Evolutionary conservation across 768 basidiomycete genomes (phyloP), one percentile per base, ranked within the genome.

Genomic region (Nidularia pulvinata): DNA sequence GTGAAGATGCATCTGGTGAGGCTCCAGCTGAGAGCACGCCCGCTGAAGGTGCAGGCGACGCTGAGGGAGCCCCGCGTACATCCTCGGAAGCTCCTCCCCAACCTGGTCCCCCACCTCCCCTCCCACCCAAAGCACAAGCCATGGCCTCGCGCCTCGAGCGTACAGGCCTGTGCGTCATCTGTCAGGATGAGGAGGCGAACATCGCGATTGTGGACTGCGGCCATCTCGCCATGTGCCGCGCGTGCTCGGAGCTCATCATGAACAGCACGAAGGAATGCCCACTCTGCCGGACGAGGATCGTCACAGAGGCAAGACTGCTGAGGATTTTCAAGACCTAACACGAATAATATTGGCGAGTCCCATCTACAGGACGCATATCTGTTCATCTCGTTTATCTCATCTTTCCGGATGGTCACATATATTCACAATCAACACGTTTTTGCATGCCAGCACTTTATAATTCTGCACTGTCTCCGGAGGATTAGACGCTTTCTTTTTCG

Each of bases 151-250:
- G 74, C 37, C 64, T 80, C 10, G 90, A 92, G 56, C 80, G 86
- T 22, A 80, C 82, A 7, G 93, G 95, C 1, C 69, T 95, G 4
- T 97, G 95, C 65, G 91, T 96, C 0, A 82, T 97, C 7, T 97
- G 95, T 63, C 94, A 95, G 64, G 95, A 97, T 57, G 91, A 94
- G 55, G 94, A 96, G 58, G 94, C 95, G 0, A 94, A 90, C 59
- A 91, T 97, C 53, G 95, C 93, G 2, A 85, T 94, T 51, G 89
- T 96, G 10, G 95, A 97, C 69, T 97, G 95, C 82, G 95, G 95
- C n/a, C 91, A 93, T 65, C 76, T 94, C 34, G 81, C 86, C 5
- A 81, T 93, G 84, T 93, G 92, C 57, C 79, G 86, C 59, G 71
- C 63, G 11, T 93, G 92, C 64, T 88, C 92, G 6, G 91, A 93